A percentile compares a stretch with the other conserved stretches of the same genome.
Evolutionary conservation across 1,284 basidiomycete genomes (phyloP).

Genomic region (Veloboletus limbatus): DNA sequence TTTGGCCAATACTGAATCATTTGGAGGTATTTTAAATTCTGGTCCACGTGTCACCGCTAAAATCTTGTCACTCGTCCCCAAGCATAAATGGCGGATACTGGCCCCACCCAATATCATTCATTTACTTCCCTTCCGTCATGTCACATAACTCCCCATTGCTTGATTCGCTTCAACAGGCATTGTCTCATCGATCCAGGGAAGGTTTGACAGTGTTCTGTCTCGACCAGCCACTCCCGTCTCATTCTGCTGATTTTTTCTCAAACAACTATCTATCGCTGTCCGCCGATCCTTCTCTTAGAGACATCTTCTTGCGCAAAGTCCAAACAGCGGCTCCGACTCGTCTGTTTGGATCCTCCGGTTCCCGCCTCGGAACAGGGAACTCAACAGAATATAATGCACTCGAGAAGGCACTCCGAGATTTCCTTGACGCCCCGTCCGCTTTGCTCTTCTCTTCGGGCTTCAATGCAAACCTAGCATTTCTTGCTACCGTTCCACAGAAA

Average conservation of each 20-base stretch:
- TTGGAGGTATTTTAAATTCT: too few species aligned
- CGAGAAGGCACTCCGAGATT: constrained; percentile 11
- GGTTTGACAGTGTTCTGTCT: constrained; percentile 12
- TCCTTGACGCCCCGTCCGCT: constrained; percentile 34
- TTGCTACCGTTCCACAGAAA: constrained; percentile 48
- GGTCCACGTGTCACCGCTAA: neutral
- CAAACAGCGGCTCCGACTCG: constrained; percentile 16
- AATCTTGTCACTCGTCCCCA: neutral
- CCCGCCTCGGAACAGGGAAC: constrained; percentile 52
- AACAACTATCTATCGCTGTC: constrained; percentile 65
- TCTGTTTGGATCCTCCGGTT: constrained; percentile 56
- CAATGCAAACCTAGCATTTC: constrained; percentile 59
- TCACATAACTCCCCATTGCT: constrained; percentile 9
- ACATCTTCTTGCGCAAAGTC: constrained; percentile 35
- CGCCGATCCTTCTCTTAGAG: constrained; percentile 34
- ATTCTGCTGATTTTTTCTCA: constrained; percentile 47
- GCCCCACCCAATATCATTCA: neutral
- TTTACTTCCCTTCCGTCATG: constrained; percentile 7
- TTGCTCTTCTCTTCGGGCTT: constrained; percentile 63
- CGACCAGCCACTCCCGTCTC: constrained; percentile 36
- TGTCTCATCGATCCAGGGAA: constrained; percentile 5
- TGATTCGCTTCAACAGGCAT: constrained; percentile 16
- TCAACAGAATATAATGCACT: constrained; percentile 25
- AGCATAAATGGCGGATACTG: constrained; percentile 13
- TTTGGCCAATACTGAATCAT: too few species aligned